These are phyloP conservation scores for Colletotrichum salicis DNA, from an alignment of 2,329 filamentous ascomycete genomes.

Conservation along the genomic window DNA sequence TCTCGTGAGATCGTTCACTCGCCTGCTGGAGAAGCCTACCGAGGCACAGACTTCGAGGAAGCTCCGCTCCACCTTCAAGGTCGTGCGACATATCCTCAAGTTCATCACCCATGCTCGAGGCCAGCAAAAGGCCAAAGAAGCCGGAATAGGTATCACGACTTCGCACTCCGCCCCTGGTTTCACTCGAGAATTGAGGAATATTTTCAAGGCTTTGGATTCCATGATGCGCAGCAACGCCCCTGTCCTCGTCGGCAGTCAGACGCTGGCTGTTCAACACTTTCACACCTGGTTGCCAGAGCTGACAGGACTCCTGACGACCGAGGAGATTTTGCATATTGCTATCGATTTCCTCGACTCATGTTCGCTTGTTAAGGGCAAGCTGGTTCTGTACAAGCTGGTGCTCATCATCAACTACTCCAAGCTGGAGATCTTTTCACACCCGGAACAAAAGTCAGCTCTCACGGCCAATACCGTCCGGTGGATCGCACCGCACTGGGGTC, in stretches of 20 bases:
- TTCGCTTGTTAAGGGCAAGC: conserved; percentile 85
- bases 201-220: conserved; percentile 89
- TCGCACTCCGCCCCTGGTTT: conserved; percentile 72
- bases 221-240: conserved; percentile 91
- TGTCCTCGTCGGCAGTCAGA: conserved; percentile 91
- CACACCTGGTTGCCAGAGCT: conserved; percentile 98
- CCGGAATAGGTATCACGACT: conserved; percentile 83
- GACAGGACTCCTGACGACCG: conserved; percentile 76
- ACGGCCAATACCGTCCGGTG: conserved; percentile 86
- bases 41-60: conserved; percentile 86
- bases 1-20: conserved; percentile 85
- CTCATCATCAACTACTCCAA: conserved; percentile 92
- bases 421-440: conserved; percentile 81
- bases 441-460: conserved; percentile 78
- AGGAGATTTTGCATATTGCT: conserved; percentile 90
- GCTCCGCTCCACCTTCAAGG: conserved; percentile 91
- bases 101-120: conserved; percentile 91
- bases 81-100: conserved; percentile 90
- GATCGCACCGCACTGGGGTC: conserved; percentile 95
- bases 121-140: conserved; percentile 89
- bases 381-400: conserved; percentile 91
- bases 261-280: conserved; percentile 93
- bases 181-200: conserved; percentile 81
- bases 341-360: conserved; percentile 96
- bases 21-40: conserved; percentile 83